These are phyloP conservation scores for Cladosporium oxysporum DNA, from an alignment of 2,329 filamentous ascomycete species.

Conservation along the genomic window DNA sequence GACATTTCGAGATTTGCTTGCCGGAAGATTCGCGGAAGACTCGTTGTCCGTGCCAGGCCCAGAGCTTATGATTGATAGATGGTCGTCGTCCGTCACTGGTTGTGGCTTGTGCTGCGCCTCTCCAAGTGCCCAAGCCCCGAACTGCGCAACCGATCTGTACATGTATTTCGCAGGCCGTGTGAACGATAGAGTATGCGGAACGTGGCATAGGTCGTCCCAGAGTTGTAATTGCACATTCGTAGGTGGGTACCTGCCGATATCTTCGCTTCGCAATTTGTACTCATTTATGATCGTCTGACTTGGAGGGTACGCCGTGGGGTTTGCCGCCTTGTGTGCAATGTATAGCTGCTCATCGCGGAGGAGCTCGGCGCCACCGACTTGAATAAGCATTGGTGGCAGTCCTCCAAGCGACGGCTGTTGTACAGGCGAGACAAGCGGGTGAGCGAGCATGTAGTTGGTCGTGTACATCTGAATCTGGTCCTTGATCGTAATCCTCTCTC, in stretches of 20 bases:
- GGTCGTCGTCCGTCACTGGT: conserved; percentile 77
- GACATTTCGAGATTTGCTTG: conserved; percentile 22
- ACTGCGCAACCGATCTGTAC: conserved; percentile 90
- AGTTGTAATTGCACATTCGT: conserved; percentile 94
- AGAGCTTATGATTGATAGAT: conserved; percentile 73
- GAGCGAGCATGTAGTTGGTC: conserved; percentile 79
- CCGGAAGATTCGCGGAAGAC: conserved; percentile 20
- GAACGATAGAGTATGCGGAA: conserved; percentile 89
- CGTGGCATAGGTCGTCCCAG: conserved; percentile 94
- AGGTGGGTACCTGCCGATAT: conserved; percentile 68
- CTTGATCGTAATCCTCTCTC: conserved; percentile 70
- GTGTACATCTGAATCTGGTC: conserved; percentile 91
- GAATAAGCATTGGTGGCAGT: conserved; percentile 80
- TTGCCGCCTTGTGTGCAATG: conserved; percentile 88
- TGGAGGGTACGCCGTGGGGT: conserved; percentile 75
- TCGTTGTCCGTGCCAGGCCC: conserved; percentile 36
- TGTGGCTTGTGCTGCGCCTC: conserved; percentile 77
- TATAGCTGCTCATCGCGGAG: conserved; percentile 95
- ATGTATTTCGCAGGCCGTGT: conserved; percentile 95
- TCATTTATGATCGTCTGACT: conserved; percentile 64
- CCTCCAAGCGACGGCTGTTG: conserved; percentile 88
- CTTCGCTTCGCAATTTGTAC: conserved; percentile 55
- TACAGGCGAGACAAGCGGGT: conserved; percentile 87
- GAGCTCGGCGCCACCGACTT: conserved; percentile 85
- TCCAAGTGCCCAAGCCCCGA: conserved; percentile 87